Conservation (phyloP, 108 stramenopile genomes). For the Fragilaria crotonensis region DNA sequence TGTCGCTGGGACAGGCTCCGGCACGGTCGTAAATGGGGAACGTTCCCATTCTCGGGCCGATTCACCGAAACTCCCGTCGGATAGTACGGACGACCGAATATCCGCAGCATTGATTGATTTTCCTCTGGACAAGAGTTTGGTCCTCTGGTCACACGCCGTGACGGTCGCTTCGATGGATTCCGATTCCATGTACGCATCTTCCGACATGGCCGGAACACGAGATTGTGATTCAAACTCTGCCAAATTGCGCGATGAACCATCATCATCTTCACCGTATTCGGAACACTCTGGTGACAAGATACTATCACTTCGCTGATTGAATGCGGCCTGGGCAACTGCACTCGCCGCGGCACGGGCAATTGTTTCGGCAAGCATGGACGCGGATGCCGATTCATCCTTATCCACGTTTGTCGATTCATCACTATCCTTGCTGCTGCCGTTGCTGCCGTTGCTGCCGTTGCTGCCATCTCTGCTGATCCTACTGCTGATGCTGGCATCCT, state of each 20-base stretch:
- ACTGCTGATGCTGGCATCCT: slow-evolving; percentile 1
- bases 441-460: slow-evolving; percentile 1
- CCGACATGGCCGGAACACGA: neutral
- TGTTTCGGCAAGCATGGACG: neutral
- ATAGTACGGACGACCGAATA: neutral
- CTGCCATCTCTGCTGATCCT: slow-evolving; percentile 1
- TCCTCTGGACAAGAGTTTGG: neutral
- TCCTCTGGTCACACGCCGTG: neutral
- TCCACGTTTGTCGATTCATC: neutral
- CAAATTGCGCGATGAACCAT: neutral
- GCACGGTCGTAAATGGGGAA: neutral
- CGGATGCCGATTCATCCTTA: neutral
- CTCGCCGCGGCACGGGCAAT: slow-evolving; percentile 7
- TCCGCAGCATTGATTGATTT: neutral
- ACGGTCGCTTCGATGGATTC: neutral
- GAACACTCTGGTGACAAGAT: slow-evolving; percentile 2
- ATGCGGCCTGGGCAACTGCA: slow-evolving; percentile 15
- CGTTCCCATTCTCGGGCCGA: neutral
- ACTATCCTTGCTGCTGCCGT: neutral
- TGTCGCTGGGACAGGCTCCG: neutral
- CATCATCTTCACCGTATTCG: slow-evolving; percentile 2
- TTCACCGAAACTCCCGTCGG: neutral
- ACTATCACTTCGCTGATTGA: slow-evolving; percentile 2
- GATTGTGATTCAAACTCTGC: neutral
- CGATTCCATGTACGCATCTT: neutral